Evolutionary conservation across 2,329 filamentous ascomycete genomes (phyloP).

Genomic region (Diaporthe vaccinii): DNA sequence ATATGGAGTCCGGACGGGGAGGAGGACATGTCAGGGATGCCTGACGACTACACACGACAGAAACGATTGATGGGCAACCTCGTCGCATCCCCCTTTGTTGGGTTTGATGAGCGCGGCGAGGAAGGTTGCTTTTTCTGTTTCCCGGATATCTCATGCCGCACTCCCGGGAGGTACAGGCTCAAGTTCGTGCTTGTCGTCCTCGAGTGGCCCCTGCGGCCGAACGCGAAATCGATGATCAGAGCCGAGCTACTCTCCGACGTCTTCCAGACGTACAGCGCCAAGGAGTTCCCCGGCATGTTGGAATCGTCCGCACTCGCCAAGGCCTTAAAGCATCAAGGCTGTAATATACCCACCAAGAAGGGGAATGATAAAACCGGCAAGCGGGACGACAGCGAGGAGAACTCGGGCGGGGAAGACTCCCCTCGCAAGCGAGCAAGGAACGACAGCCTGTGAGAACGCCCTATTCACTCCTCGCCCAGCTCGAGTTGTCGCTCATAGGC

Average conservation of each 20-base stretch:
- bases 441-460: slow-evolving; percentile 34
- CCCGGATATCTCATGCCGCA: slow-evolving; percentile 84
- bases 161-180: slow-evolving; percentile 80
- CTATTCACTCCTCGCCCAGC: slow-evolving; percentile 8
- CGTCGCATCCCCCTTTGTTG: slow-evolving; percentile 82
- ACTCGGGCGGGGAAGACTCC: slow-evolving; percentile 60
- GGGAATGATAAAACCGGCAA: slow-evolving; percentile 75
- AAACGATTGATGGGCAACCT: slow-evolving; percentile 84
- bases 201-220: slow-evolving; percentile 62
- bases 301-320: slow-evolving; percentile 82
- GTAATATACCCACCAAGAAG: slow-evolving; percentile 89
- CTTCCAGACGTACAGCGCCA: slow-evolving; percentile 87
- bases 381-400: slow-evolving; percentile 55
- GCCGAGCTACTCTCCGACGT: slow-evolving; percentile 68
- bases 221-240: slow-evolving; percentile 63
- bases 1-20: slow-evolving; percentile 79
- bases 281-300: slow-evolving; percentile 88
- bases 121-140: slow-evolving; percentile 91
- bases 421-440: slow-evolving; percentile 50
- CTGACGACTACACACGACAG: slow-evolving; percentile 79
- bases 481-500: slow-evolving; percentile 10
- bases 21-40: slow-evolving; percentile 78
- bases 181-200: slow-evolving; percentile 81
- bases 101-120: slow-evolving; percentile 77
- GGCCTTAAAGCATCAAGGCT: slow-evolving; percentile 81